Evolutionary conservation across 805 yeast genomes (phyloP).

Genomic region (Komagataella pastoris): DNA sequence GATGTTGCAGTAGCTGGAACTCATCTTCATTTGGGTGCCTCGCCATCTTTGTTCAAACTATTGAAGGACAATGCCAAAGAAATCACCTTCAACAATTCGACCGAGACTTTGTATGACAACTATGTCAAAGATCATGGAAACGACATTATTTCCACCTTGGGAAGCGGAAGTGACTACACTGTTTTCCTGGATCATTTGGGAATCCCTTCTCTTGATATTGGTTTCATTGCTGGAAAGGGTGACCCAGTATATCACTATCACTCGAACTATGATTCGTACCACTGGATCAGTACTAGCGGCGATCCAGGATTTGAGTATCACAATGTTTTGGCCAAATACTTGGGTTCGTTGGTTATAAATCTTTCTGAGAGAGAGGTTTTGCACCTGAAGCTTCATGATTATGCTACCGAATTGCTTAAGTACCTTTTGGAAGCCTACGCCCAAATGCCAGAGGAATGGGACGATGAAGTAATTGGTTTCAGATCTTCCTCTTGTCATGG

Average conservation of each 20-base stretch:
- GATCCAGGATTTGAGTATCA: constrained; percentile 50
- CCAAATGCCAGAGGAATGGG: constrained; percentile 25
- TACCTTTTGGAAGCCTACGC: constrained; percentile 23
- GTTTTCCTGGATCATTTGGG: constrained; percentile 48
- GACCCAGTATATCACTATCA: constrained; percentile 67
- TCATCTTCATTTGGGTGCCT: constrained; percentile 33
- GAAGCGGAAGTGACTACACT: constrained; percentile 64
- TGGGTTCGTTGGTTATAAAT: constrained; percentile 35
- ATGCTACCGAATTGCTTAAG: constrained; percentile 22
- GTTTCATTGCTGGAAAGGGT: constrained; percentile 27
- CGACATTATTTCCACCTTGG: constrained; percentile 31
- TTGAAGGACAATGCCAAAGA: constrained; percentile 29
- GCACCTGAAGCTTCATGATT: constrained; percentile 24
- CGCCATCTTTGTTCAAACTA: constrained; percentile 43
- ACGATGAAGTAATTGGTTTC: constrained; percentile 6
- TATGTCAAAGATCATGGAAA: constrained; percentile 13
- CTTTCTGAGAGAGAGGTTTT: constrained; percentile 35
- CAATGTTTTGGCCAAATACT: constrained; percentile 36
- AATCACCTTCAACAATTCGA: constrained; percentile 30
- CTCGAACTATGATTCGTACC: constrained; percentile 58
- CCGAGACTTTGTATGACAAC: constrained; percentile 21
- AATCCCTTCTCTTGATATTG: constrained; percentile 46
- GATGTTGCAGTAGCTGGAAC: constrained; percentile 56
- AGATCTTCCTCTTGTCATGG: constrained; percentile 1
- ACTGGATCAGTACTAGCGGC: constrained; percentile 54